Evolutionary conservation across 1,284 basidiomycete genomes (phyloP), one percentile per base, ranked within the genome.

Genomic region (Gymnopus androsaceus): DNA sequence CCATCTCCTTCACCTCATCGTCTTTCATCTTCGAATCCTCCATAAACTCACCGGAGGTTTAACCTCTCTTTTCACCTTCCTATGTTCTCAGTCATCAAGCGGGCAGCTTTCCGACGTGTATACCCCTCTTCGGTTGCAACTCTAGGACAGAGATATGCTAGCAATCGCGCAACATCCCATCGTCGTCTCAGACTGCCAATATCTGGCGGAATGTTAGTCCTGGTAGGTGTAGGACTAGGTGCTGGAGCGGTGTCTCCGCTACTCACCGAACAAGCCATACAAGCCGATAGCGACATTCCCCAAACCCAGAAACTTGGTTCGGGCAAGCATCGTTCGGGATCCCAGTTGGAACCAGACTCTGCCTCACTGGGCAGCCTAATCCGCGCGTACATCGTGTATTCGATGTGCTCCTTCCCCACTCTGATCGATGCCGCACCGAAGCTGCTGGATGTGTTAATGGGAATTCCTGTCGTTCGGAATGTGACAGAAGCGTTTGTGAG

Each of bases 381-480:
- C 71, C 82, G 93, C 51, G 25, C 90, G 1, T 95, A 94, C 64
- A 67, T 87, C 47, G 93, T 95, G 38, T 96, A 89, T 72, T 80
- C 88, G 11, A 77, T 92, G 68, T 92, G 88, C 68, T 91, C 90
- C 7, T 75, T 91, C 28, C 90, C 94, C 2, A 66, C 76, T 0
- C 71, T 97, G 14, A 88, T 96, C 34, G 92, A 96, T 66, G 73
- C 82, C 59, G 84, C 92, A 0, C 93, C 94, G 0, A 67, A 72
- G 33, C 73, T 96, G n/a, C 78, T 97, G 44, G 72, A 81, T 23
- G 66, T 77, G 1, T 69, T 90, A 34, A 77, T 82, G 1, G 76
- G 79, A 52, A 73, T 93, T 12, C 93, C 94, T 1, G 82, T 85
- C 3, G 58, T 95, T 1, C 48, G 48, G 48, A 73, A 81, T 47